Evolutionary conservation across 352 stramenopile genomes (phyloP).

Genomic region (Phytophthora fragariaefolia): DNA sequence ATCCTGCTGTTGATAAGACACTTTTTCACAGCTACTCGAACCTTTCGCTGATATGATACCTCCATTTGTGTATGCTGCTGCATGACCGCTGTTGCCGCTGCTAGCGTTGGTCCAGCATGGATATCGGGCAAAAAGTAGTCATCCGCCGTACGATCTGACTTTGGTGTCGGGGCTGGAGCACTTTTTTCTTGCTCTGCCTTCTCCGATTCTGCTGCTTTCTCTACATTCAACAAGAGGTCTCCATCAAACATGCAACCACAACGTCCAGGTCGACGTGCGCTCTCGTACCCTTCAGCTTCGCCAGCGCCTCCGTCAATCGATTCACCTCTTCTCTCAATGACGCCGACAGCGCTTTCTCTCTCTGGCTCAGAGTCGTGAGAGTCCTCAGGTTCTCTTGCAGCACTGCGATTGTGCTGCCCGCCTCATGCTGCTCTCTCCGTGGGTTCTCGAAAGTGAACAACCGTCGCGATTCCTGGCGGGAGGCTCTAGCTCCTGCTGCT

Average conservation of each 20-base stretch:
- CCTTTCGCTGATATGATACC: constrained; percentile 70
- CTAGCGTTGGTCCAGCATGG: constrained; percentile 24
- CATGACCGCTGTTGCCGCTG: constrained; percentile 42
- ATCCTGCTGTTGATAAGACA: neutral
- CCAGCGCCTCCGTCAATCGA: constrained; percentile 40
- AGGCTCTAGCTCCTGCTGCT: constrained; percentile 6
- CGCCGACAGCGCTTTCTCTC: constrained; percentile 54
- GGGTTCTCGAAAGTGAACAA: constrained; percentile 37
- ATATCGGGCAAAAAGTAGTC: constrained; percentile 53
- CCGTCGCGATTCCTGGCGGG: constrained; percentile 12
- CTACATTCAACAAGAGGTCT: neutral
- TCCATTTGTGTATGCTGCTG: constrained; percentile 78
- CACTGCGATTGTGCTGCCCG: constrained; percentile 28
- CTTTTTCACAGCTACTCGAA: constrained; percentile 18
- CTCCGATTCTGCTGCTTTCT: constrained; percentile 55
- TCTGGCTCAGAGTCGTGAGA: constrained; percentile 51
- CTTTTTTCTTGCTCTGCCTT: constrained; percentile 63
- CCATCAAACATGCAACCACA: neutral
- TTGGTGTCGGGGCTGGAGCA: constrained; percentile 32
- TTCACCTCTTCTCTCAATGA: constrained; percentile 48
- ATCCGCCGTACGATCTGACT: constrained; percentile 24
- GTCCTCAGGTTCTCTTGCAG: constrained; percentile 60
- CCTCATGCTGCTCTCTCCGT: constrained; percentile 45
- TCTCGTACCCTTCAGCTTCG: constrained; percentile 44
- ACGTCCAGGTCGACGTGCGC: neutral